Evolutionary conservation across 441 rosid genomes (phyloP).

Genomic region (Pelargonium exstipulatum): DNA sequence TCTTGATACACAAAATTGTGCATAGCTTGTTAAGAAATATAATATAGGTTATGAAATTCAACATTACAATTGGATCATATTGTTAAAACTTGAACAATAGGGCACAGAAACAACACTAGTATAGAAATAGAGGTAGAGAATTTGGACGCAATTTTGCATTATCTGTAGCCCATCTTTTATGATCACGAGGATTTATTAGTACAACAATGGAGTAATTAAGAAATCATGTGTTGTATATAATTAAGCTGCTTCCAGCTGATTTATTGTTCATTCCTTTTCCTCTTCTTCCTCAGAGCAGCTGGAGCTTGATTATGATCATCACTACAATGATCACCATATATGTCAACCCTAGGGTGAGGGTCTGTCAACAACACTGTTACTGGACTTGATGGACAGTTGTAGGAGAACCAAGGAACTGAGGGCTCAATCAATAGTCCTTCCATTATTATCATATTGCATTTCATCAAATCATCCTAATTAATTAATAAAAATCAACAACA

Average conservation of each 20-base stretch:
- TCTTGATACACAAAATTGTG: too few relatives aligned
- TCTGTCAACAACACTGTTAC: slow-evolving; percentile 33
- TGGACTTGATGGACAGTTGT: slow-evolving; percentile 38
- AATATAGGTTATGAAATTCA: too few relatives aligned
- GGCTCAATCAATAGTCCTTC: slow-evolving; percentile 21
- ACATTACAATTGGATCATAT: too few relatives aligned
- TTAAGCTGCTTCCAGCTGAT: background rate
- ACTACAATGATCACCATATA: slow-evolving; percentile 18
- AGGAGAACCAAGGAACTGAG: slow-evolving; percentile 1
- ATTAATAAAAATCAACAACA: too few relatives aligned
- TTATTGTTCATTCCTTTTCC: background rate
- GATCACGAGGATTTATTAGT: background rate
- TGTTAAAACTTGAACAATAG: too few relatives aligned
- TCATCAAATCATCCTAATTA: slow-evolving; percentile 40
- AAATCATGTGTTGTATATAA: background rate
- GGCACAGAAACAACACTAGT: too few relatives aligned
- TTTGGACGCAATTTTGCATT: background rate
- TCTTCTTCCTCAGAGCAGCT: background rate
- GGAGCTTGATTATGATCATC: background rate
- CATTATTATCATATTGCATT: slow-evolving; percentile 36
- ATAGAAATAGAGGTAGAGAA: background rate
- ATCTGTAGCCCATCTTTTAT: background rate
- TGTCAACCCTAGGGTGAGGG: slow-evolving; percentile 3
- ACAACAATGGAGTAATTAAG: background rate
- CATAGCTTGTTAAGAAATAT: too few relatives aligned